Percentiles rank a stretch among this genome's conserved stretches.
phyloP scores from a whole-genome alignment of 2,329 filamentous ascomycete species.

The Aureobasidium sp. region DNA sequence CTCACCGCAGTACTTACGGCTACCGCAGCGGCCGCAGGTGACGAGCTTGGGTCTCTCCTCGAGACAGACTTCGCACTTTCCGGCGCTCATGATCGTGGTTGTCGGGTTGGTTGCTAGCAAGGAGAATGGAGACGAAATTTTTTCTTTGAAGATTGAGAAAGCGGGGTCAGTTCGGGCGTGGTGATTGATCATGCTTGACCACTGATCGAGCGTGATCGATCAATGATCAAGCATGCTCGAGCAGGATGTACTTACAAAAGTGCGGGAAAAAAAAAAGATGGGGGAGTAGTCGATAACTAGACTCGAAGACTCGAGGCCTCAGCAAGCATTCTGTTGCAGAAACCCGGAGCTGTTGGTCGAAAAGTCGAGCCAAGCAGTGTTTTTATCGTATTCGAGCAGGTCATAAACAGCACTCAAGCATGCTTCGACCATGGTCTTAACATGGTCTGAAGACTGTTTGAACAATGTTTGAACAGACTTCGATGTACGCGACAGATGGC shows the following conservation, averaged over 20 bases:
- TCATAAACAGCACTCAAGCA: background rate
- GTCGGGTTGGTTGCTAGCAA: background rate
- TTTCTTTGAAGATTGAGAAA: background rate
- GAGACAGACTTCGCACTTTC: conserved; percentile 9
- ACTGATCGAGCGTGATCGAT: background rate
- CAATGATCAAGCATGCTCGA: background rate
- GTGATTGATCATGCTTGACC: background rate
- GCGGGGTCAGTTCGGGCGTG: background rate
- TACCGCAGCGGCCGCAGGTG: background rate
- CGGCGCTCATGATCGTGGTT: background rate
- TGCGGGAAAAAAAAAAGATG: background rate
- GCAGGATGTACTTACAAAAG: background rate
- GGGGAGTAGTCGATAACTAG: background rate
- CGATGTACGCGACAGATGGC: background rate
- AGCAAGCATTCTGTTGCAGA: background rate
- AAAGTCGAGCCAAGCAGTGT: background rate
- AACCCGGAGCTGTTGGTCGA: background rate
- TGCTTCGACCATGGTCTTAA: background rate
- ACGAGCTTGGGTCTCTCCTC: conserved; percentile 7
- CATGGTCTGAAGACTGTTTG: background rate
- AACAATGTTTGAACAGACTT: background rate
- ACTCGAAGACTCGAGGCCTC: background rate
- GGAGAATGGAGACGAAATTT: background rate
- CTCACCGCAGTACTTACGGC: conserved; percentile 9
- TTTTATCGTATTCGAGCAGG: background rate